Conservation (phyloP, 495 filamentous ascomycete species). For the Pyrenopolyporus hunteri region DNA sequence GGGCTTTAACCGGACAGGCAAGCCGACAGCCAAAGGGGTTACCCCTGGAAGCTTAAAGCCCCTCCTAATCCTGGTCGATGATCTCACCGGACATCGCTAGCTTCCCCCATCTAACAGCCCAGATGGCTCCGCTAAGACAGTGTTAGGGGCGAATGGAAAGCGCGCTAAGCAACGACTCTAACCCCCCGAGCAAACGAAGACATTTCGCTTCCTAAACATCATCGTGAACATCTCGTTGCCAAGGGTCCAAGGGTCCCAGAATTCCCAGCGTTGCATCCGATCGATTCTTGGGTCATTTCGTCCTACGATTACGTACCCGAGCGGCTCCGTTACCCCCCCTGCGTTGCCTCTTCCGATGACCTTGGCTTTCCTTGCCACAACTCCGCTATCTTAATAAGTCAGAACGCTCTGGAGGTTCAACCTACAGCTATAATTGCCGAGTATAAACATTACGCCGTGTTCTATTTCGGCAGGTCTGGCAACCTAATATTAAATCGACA, state of each 20-base stretch:
- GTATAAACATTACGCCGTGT: too few relatives aligned
- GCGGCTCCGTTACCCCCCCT: neutral
- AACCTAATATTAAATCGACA: too few relatives aligned
- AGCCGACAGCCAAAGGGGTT: slow-evolving; percentile 40
- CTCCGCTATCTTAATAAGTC: neutral
- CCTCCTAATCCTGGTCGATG: slow-evolving; percentile 43
- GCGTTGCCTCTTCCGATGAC: neutral
- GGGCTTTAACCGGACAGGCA: slow-evolving; percentile 33
- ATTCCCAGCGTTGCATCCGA: slow-evolving; percentile 23
- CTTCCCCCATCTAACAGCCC: slow-evolving; percentile 27
- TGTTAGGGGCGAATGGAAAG: slow-evolving; percentile 12
- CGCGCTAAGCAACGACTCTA: slow-evolving; percentile 26
- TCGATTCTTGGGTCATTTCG: slow-evolving; percentile 32
- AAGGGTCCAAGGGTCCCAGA: slow-evolving; percentile 9
- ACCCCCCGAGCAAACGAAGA: neutral
- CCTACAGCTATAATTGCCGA: too few relatives aligned
- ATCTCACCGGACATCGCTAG: slow-evolving; percentile 30
- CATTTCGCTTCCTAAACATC: slow-evolving; percentile 13
- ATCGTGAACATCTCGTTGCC: slow-evolving; percentile 1
- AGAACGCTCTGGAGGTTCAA: neutral
- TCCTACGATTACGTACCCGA: slow-evolving; percentile 28
- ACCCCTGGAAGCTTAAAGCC: slow-evolving; percentile 40
- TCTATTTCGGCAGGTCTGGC: too few relatives aligned
- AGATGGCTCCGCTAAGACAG: slow-evolving; percentile 12
- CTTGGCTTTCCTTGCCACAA: neutral